Evolutionary conservation across 495 filamentous ascomycete genomes (phyloP).

Genomic region (Chaetomium cochliodes): DNA sequence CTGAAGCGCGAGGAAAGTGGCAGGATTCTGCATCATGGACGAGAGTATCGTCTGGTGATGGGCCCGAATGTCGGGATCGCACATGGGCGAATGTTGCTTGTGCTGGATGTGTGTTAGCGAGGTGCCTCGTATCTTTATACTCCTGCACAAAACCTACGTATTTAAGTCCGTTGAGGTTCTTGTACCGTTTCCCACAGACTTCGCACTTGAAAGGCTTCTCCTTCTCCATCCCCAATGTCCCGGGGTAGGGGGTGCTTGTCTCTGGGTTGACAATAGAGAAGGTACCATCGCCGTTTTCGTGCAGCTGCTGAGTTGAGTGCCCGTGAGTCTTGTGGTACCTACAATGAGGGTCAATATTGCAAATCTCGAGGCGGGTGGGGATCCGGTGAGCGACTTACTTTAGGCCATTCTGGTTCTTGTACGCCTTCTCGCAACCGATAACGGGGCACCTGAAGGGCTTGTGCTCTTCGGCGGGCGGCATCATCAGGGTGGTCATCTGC

Average conservation of each 20-base stretch:
- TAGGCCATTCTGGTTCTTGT: conserved; percentile 98
- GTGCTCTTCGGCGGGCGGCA: conserved; percentile 65
- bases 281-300: conserved; percentile 93
- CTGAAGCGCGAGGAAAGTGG: conserved; percentile 33
- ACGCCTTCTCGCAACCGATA: conserved; percentile 98
- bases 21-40: conserved; percentile 42
- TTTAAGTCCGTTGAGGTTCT: conserved; percentile 96
- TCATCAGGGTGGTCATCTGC: conserved; percentile 63
- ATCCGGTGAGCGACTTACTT: conserved; percentile 59
- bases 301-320: conserved; percentile 91
- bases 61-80: conserved; percentile 48
- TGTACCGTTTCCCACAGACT: conserved; percentile 95
- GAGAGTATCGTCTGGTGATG: conserved; percentile 40
- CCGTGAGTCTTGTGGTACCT: conserved; percentile 81
- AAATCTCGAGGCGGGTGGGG: no score
- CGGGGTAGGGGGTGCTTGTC: conserved; percentile 88
- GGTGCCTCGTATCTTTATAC: not conserved
- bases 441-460: conserved; percentile 98
- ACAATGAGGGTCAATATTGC: conserved; percentile 38
- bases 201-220: conserved; percentile 98
- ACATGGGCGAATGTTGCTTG: conserved; percentile 79
- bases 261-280: conserved; percentile 98
- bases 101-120: conserved; percentile 47
- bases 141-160: conserved; percentile 53
- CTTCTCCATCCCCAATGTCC: conserved; percentile 98